These are phyloP conservation scores for Leucoagaricus sp. DNA, from an alignment of 1,284 basidiomycete species.

Conservation along the genomic window DNA sequence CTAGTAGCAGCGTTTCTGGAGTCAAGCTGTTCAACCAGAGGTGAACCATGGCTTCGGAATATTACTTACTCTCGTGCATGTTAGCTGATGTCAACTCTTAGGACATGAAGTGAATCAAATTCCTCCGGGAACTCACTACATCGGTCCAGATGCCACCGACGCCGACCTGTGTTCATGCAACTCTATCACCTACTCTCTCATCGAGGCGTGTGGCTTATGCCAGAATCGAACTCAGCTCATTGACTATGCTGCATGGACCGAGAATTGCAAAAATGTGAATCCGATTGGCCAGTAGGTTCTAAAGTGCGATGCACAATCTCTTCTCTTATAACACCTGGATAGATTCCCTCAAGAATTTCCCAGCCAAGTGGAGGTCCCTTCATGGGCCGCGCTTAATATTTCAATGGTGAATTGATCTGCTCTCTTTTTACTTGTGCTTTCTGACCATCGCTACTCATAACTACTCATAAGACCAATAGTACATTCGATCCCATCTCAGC, in stretches of 20 bases:
- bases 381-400: constrained; percentile 46
- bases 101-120: constrained; percentile 32
- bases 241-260: constrained; percentile 37
- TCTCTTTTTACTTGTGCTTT: not conserved
- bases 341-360: constrained; percentile 37
- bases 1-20: constrained; percentile 44
- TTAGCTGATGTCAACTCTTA: constrained; percentile 16
- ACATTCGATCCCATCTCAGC: constrained; percentile 31
- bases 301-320: not conserved
- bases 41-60: constrained; percentile 17
- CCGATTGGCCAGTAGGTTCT: constrained; percentile 19
- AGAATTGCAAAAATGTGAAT: constrained; percentile 29
- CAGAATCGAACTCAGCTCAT: constrained; percentile 30
- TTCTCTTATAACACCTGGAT: not conserved
- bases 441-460: not conserved
- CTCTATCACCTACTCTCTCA: constrained; percentile 36
- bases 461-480: constrained; percentile 28
- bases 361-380: constrained; percentile 32
- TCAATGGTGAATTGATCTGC: constrained; percentile 27
- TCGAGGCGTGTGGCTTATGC: constrained; percentile 41
- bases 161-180: constrained; percentile 37
- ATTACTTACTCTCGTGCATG: no score
- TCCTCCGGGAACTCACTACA: constrained; percentile 34
- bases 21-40: constrained; percentile 25
- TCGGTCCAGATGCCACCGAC: constrained; percentile 29